A percentile compares a stretch with the other conserved stretches of the same genome.
Evolutionary conservation across 1,284 basidiomycete species (phyloP).

Genomic region (Ceratobasidium sp.): DNA sequence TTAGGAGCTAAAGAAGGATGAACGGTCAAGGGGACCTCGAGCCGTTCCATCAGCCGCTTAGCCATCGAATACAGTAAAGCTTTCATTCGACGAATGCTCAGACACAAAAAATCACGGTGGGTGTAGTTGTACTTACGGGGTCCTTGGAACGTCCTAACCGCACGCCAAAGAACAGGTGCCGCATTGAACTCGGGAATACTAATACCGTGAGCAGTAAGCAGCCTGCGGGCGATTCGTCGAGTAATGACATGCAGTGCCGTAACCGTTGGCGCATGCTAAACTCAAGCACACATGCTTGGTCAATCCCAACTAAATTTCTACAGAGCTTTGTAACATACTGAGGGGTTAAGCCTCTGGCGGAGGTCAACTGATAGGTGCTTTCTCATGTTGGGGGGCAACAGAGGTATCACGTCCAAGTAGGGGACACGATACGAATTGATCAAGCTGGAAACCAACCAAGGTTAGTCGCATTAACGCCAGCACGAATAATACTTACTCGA

Average conservation of each 20-base stretch:
- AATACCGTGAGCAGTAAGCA: slow-evolving; percentile 65
- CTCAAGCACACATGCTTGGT: not conserved
- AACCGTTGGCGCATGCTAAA: slow-evolving; percentile 68
- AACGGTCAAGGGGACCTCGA: slow-evolving; percentile 68
- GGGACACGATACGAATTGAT: slow-evolving; percentile 80
- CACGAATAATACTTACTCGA: slow-evolving; percentile 58
- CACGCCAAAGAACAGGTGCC: slow-evolving; percentile 82
- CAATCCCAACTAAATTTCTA: not conserved
- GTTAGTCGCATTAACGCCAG: slow-evolving; percentile 26
- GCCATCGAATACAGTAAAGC: slow-evolving; percentile 68
- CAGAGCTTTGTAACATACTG: slow-evolving; percentile 53
- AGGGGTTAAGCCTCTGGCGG: slow-evolving; percentile 69
- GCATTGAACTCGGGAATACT: slow-evolving; percentile 79
- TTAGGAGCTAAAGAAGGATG: slow-evolving; percentile 61
- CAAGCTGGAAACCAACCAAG: slow-evolving; percentile 55
- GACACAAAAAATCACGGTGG: not conserved
- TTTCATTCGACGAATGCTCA: slow-evolving; percentile 47
- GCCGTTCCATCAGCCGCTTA: slow-evolving; percentile 62
- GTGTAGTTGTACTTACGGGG: slow-evolving; percentile 70
- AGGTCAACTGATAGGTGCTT: slow-evolving; percentile 74
- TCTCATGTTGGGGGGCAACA: slow-evolving; percentile 70
- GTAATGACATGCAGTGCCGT: slow-evolving; percentile 65
- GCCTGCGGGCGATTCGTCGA: slow-evolving; percentile 65
- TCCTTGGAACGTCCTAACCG: slow-evolving; percentile 71
- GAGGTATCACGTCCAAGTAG: slow-evolving; percentile 76